These are phyloP conservation scores for Rutstroemia sp. DNA, from an alignment of 2,329 filamentous ascomycete genomes.

Conservation along the genomic window DNA sequence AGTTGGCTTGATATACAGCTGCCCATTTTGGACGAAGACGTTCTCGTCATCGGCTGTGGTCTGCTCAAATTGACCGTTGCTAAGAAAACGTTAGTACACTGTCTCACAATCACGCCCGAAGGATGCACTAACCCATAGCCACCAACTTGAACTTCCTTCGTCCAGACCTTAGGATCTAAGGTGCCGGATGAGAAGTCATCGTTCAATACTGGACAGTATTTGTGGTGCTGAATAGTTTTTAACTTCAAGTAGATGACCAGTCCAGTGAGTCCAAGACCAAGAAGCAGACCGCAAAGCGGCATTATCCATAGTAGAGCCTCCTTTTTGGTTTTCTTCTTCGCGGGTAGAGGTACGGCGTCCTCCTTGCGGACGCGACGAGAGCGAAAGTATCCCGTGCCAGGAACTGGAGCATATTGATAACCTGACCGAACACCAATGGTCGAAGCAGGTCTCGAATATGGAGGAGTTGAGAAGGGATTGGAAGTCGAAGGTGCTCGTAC, in stretches of 20 bases:
- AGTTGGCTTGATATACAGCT: constrained; percentile 69
- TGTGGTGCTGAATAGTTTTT: constrained; percentile 59
- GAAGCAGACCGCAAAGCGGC: constrained; percentile 58
- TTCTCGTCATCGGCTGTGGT: constrained; percentile 69
- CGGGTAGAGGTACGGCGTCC: constrained; percentile 66
- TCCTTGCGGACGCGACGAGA: constrained; percentile 65
- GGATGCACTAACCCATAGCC: constrained; percentile 45
- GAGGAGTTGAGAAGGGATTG: constrained; percentile 16
- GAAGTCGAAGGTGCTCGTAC: neutral
- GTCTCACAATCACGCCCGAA: constrained; percentile 17
- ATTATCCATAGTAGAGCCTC: constrained; percentile 79
- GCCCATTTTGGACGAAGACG: constrained; percentile 61
- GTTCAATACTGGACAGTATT: constrained; percentile 66
- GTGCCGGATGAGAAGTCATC: constrained; percentile 17
- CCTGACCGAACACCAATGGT: constrained; percentile 14
- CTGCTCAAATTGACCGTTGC: constrained; percentile 75
- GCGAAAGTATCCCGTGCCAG: constrained; percentile 51
- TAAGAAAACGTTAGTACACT: constrained; percentile 23
- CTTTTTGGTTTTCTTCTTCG: constrained; percentile 59
- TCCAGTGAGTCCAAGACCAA: constrained; percentile 61
- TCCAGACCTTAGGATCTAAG: constrained; percentile 37
- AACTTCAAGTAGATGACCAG: constrained; percentile 69
- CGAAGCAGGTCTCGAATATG: constrained; percentile 12
- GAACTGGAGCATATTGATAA: constrained; percentile 14
- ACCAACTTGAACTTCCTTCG: constrained; percentile 39